Evolutionary conservation across 1,284 basidiomycete species (phyloP).

Genomic region (Vanrija pseudolonga): DNA sequence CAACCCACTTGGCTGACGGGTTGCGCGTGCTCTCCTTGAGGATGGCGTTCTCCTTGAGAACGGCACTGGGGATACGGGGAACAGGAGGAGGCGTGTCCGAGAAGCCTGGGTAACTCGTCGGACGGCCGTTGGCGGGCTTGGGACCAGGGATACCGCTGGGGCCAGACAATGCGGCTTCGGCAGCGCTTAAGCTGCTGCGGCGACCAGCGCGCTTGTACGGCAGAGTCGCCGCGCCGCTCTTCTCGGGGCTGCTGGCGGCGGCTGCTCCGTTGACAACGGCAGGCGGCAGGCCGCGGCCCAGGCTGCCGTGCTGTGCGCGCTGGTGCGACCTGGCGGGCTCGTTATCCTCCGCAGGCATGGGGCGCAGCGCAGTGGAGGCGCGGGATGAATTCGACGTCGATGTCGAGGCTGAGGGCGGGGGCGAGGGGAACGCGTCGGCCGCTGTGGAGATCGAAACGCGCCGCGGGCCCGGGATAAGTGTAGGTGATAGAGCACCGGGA

Average conservation of each 20-base stretch:
- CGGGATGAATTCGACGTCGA: conserved; percentile 6
- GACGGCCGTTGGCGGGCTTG: conserved; percentile 12
- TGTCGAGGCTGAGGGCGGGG: neutral
- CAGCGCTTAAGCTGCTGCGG: conserved; percentile 8
- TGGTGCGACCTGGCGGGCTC: neutral
- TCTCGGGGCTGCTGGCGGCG: too few species aligned
- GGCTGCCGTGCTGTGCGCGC: too few species aligned
- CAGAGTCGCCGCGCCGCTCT: too few species aligned
- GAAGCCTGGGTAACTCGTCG: conserved; percentile 29
- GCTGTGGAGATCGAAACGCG: neutral
- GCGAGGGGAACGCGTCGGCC: neutral
- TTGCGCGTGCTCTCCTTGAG: neutral
- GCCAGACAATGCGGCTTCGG: conserved; percentile 10
- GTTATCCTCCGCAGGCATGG: neutral
- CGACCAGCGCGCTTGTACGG: conserved; percentile 1
- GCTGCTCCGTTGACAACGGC: neutral
- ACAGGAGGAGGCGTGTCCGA: conserved; percentile 34
- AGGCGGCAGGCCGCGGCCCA: neutral
- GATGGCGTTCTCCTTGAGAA: conserved; percentile 5
- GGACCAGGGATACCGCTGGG: conserved; percentile 35
- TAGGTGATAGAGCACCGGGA: conserved; percentile 3
- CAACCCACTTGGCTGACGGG: neutral
- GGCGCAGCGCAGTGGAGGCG: neutral
- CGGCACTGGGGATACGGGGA: conserved; percentile 32
- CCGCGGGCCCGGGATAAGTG: conserved; percentile 1